phyloP scores from a whole-genome alignment of 1,139 yeast species.

The Pichia sp. region DNA sequence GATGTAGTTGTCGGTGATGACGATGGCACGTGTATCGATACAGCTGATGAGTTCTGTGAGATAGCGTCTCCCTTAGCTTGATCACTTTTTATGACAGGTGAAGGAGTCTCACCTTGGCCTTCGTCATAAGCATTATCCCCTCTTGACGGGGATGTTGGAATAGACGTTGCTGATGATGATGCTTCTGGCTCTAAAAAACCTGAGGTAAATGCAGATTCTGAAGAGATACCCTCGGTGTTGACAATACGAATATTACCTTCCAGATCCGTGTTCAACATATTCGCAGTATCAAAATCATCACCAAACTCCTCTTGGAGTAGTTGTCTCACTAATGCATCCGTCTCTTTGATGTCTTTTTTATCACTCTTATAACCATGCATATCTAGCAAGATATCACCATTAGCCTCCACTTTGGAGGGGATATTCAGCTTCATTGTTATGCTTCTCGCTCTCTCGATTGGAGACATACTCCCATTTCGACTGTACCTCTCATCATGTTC shows the following conservation, averaged over 20 bases:
- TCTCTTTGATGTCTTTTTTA: constrained; percentile 60
- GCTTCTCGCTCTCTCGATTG: constrained; percentile 59
- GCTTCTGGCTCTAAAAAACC: not conserved
- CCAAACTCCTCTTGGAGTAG: constrained; percentile 68
- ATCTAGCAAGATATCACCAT: constrained; percentile 87
- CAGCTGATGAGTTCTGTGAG: not conserved
- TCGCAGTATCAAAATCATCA: constrained; percentile 39
- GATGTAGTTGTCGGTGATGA: not conserved
- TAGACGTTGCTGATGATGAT: not conserved
- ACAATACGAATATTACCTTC: constrained; percentile 66
- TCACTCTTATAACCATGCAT: constrained; percentile 96
- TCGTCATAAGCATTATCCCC: not conserved
- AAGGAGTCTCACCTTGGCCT: no score
- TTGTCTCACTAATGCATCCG: constrained; percentile 65
- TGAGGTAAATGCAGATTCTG: constrained; percentile 1
- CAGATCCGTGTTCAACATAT: constrained; percentile 51
- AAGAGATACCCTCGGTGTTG: constrained; percentile 1
- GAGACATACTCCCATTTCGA: constrained; percentile 12
- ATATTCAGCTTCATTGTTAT: constrained; percentile 69
- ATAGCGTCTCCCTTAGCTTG: constrained; percentile 2
- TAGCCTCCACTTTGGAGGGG: constrained; percentile 81
- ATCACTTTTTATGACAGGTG: not conserved
- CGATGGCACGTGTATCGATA: constrained; percentile 1
- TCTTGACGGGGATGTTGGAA: not conserved
- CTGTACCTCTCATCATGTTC: no score